Evolutionary conservation across 306 rosid genomes (phyloP).

Genomic region (Argentina anserina): DNA sequence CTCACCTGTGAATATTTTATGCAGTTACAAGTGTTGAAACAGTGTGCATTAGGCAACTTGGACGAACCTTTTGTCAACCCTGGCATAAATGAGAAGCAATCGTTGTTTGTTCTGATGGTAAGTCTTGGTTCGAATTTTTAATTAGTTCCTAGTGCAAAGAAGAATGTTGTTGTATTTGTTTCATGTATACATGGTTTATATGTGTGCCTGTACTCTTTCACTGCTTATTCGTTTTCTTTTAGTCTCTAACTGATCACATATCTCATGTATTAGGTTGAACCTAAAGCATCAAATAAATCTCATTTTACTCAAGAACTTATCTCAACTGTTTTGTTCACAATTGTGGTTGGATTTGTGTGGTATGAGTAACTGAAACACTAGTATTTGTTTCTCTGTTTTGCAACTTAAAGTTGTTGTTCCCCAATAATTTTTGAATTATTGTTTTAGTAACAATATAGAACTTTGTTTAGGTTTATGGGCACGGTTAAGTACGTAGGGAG

Average conservation of each 20-base stretch:
- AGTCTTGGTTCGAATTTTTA: conserved; percentile 19
- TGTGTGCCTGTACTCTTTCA: conserved; percentile 8
- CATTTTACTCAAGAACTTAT: conserved; percentile 83
- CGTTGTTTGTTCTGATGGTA: conserved; percentile 93
- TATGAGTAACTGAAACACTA: conserved; percentile 26
- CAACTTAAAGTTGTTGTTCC: conserved; percentile 16
- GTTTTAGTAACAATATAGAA: neutral
- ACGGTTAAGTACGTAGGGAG: conserved; percentile 89
- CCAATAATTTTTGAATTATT: conserved; percentile 17
- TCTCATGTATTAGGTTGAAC: conserved; percentile 67
- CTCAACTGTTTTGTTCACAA: conserved; percentile 75
- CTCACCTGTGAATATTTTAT: too few relatives aligned
- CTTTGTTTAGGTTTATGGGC: conserved; percentile 71
- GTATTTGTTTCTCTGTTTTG: neutral
- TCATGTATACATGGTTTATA: conserved; percentile 3
- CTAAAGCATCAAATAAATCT: conserved; percentile 78
- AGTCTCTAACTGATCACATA: neutral
- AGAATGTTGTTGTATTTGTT: neutral
- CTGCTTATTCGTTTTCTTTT: neutral
- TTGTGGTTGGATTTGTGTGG: conserved; percentile 92
- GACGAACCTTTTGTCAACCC: conserved; percentile 80
- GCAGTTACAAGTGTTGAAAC: conserved; percentile 94
- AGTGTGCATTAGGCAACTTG: conserved; percentile 72
- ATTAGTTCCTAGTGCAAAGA: conserved; percentile 17
- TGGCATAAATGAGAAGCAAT: conserved; percentile 94